Conservation (phyloP, 805 yeast genomes). For the Lachancea meyersii region DNA sequence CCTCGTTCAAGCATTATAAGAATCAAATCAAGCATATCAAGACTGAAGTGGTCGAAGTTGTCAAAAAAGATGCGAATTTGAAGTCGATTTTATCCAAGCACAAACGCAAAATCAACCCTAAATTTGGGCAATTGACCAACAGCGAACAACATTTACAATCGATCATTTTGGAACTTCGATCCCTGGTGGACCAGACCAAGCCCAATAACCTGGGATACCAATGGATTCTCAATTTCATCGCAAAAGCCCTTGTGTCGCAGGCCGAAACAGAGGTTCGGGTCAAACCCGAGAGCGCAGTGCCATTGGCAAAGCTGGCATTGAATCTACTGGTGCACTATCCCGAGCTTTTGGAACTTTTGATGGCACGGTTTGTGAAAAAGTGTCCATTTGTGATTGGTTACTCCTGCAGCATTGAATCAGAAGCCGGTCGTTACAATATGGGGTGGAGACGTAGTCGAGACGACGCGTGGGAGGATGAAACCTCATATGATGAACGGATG, state of each 20-base stretch:
- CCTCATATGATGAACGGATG: constrained; percentile 75
- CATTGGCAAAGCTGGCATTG: constrained; percentile 63
- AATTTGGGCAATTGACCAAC: constrained; percentile 85
- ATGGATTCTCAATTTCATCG: constrained; percentile 76
- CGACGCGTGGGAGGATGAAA: constrained; percentile 47
- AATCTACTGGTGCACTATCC: constrained; percentile 46
- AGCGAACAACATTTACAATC: constrained; percentile 51
- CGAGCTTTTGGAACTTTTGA: constrained; percentile 35
- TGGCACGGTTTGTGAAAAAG: constrained; percentile 83
- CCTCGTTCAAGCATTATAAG: constrained; percentile 43
- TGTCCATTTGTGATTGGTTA: constrained; percentile 88
- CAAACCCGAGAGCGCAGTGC: constrained; percentile 67
- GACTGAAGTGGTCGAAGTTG: constrained; percentile 47
- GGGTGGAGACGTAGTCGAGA: constrained; percentile 65
- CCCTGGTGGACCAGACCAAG: constrained; percentile 44
- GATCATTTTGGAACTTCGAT: constrained; percentile 43
- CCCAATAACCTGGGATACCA: constrained; percentile 47
- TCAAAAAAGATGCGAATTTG: constrained; percentile 46
- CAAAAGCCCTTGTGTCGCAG: constrained; percentile 82
- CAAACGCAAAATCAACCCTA: constrained; percentile 76
- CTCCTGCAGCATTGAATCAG: constrained; percentile 68
- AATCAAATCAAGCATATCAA: constrained; percentile 55
- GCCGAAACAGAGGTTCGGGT: constrained; percentile 90
- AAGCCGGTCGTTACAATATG: constrained; percentile 75
- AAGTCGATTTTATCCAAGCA: constrained; percentile 52